phyloP scores from a whole-genome alignment of 345 rosid species.

The Xanthoceras sorbifolium region DNA sequence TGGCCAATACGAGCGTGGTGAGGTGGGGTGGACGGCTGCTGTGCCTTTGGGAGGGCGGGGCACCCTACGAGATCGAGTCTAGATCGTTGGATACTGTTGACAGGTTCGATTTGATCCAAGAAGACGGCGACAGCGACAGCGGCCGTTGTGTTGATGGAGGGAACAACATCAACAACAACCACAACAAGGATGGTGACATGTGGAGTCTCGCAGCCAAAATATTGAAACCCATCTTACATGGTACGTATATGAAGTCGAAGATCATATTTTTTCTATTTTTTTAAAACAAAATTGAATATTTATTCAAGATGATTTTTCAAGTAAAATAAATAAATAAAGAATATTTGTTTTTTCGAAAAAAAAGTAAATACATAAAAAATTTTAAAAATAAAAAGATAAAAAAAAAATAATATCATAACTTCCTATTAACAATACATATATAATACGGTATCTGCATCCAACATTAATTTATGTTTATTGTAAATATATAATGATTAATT shows the following conservation, averaged over 20 bases:
- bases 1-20: constrained; percentile 84
- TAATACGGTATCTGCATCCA: no score
- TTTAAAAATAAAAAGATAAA: no score
- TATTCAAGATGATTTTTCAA: no score
- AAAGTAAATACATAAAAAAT: no score
- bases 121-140: not conserved
- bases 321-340: no score
- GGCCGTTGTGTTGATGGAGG: not conserved
- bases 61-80: constrained; percentile 77
- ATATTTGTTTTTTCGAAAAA: no score
- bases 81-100: constrained; percentile 72
- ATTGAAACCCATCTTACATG: constrained; percentile 70
- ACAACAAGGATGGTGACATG: constrained; percentile 4
- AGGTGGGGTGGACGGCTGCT: constrained; percentile 73
- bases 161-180: constrained; percentile 12
- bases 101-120: constrained; percentile 45
- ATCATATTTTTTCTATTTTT: no score
- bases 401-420: no score
- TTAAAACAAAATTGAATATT: no score
- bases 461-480: no score
- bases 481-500: no score
- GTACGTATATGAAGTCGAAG: constrained; percentile 36
- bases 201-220: constrained; percentile 66
- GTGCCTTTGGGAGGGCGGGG: constrained; percentile 97
- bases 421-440: no score